Percentiles rank a stretch among this genome's conserved stretches.
Conservation (phyloP, 768 basidiomycete genomes). For the Termitomyces eurrhizus region DNA sequence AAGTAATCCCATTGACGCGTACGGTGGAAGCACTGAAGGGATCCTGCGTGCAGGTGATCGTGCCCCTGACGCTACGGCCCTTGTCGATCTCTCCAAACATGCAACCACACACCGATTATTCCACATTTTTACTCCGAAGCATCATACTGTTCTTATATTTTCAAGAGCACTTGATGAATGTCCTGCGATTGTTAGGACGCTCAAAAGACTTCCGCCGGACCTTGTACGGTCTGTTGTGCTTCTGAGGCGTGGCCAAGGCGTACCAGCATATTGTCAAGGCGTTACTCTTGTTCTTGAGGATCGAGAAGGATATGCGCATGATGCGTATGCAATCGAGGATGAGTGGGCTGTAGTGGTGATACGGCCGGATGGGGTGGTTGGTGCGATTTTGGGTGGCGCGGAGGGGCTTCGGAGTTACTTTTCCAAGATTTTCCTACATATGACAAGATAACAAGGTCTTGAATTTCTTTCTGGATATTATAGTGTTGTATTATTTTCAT, state of each 20-base stretch:
- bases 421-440: constrained; percentile 21
- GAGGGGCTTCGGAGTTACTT: constrained; percentile 32
- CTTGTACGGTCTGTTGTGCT: constrained; percentile 24
- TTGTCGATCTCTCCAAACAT: constrained; percentile 20
- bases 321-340: constrained; percentile 30
- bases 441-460: background rate
- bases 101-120: constrained; percentile 23
- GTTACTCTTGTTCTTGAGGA: constrained; percentile 24
- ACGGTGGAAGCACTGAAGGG: constrained; percentile 20
- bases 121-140: constrained; percentile 26
- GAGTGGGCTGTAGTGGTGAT: constrained; percentile 32
- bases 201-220: constrained; percentile 18
- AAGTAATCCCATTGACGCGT: constrained; percentile 19
- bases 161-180: constrained; percentile 18
- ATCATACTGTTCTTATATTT: constrained; percentile 42
- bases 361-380: constrained; percentile 44
- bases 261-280: constrained; percentile 26
- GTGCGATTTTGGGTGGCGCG: constrained; percentile 31
- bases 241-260: constrained; percentile 19
- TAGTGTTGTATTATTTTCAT: background rate
- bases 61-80: constrained; percentile 37
- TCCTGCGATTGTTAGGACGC: constrained; percentile 13
- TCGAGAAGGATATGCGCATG: constrained; percentile 32
- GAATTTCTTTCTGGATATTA: background rate
- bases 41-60: constrained; percentile 38